phyloP scores from a whole-genome alignment of 805 yeast genomes.

The Zygoascus ofunaensis region DNA sequence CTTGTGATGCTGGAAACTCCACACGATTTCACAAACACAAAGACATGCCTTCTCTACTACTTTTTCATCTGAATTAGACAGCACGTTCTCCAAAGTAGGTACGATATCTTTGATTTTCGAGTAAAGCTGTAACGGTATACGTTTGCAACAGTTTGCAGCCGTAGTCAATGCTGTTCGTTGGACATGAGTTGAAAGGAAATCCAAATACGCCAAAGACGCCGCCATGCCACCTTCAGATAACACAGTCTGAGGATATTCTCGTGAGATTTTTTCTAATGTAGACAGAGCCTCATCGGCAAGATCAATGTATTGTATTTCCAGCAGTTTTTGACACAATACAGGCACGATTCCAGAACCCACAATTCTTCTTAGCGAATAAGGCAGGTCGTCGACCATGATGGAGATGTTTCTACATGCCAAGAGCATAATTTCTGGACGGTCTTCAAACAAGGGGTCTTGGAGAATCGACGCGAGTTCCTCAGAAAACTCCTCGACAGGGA shows the following conservation, averaged over 20 bases:
- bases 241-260: constrained; percentile 25
- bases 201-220: constrained; percentile 64
- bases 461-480: constrained; percentile 49
- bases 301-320: constrained; percentile 77
- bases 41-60: constrained; percentile 59
- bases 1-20: constrained; percentile 39
- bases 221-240: constrained; percentile 52
- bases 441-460: constrained; percentile 46
- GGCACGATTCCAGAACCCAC: constrained; percentile 59
- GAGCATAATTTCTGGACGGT: constrained; percentile 69
- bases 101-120: constrained; percentile 46
- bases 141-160: constrained; percentile 17
- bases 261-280: constrained; percentile 29
- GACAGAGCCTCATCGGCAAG: constrained; percentile 85
- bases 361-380: constrained; percentile 52
- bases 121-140: constrained; percentile 7
- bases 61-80: constrained; percentile 45
- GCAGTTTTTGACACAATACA: constrained; percentile 52
- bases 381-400: constrained; percentile 67
- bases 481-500: constrained; percentile 53
- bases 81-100: constrained; percentile 45
- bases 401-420: constrained; percentile 78
- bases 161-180: constrained; percentile 69
- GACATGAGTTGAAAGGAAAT: constrained; percentile 81
- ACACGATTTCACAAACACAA: constrained; percentile 50